Base-by-base conservation (phyloP, 1,139 yeast genomes). In the Geotrichum carabidarum region DNA sequence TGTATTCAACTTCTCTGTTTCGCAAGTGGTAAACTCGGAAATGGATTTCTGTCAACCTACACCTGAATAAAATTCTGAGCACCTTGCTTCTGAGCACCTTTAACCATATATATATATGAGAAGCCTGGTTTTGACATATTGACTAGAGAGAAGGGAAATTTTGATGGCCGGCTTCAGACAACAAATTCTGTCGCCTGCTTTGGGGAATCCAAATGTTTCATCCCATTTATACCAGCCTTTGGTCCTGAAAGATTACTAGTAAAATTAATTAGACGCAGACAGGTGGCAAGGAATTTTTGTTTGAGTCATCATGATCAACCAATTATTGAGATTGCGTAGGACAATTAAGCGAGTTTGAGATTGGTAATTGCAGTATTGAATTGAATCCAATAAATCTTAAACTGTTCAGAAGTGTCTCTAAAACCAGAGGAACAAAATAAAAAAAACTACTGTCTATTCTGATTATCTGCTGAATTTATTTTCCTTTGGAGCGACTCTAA, bases 141-240 rank as follows among this genome's bases (percentile, higher is more conserved):
- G n/a, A n/a, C n/a, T n/a, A n/a, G n/a, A n/a, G n/a, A n/a, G n/a
- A n/a, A n/a, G n/a, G n/a, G n/a, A n/a, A n/a, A n/a, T n/a, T n/a
- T n/a, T n/a, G n/a, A n/a, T n/a, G n/a, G 77, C 73, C 0, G 96
- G 96, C 47, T 58, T 71, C 60, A 83, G 85, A 59, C 91, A 74
- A 48, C 80, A 75, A 49, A 87, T 69, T 49, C 81, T 80, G 36
- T 89, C 79, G 48, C 81, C 76, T 0, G 94, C 94, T 70, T 91
- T 87, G 48, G 99, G 99, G 14, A 87, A 86, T 76, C 86, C 82
- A 65, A 93, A 88, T 49, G 84, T 82, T 62, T 93, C 96, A 71
- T 93, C 97, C 65, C 86, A 86, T 68, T 91, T 93, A 69, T 78
- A 88, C 99, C 99, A 93, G 38, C 89, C 74, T 63, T 76, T 80